These are phyloP conservation scores for Chytriomyces sp. DNA, from an alignment of 192 early-diverging fungal species.

Conservation along the genomic window DNA sequence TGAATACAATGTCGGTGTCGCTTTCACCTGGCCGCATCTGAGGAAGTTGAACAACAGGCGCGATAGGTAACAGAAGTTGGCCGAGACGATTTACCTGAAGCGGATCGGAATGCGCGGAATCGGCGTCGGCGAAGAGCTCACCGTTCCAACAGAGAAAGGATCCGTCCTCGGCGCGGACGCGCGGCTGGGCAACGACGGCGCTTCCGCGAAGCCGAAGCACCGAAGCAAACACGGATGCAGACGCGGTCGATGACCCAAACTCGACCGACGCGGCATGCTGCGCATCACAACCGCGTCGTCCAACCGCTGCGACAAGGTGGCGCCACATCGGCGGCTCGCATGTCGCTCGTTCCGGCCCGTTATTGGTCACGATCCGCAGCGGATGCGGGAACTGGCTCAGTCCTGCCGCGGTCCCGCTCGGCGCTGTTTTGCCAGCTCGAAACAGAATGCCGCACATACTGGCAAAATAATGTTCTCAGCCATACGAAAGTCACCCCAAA, in stretches of 20 bases:
- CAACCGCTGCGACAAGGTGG: background rate
- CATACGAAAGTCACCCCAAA: too few species aligned
- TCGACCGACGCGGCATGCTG: background rate
- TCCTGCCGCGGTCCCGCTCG: too few species aligned
- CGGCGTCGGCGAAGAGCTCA: constrained; percentile 81
- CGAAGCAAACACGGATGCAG: constrained; percentile 14
- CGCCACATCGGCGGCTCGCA: too few species aligned
- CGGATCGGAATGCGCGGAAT: too few species aligned
- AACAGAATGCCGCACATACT: constrained; percentile 40
- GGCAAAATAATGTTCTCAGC: too few species aligned
- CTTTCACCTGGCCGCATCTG: constrained; percentile 46
- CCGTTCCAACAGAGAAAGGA: constrained; percentile 68
- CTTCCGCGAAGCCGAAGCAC: constrained; percentile 42
- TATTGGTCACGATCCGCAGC: background rate
- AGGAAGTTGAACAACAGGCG: too few species aligned
- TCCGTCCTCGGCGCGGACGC: constrained; percentile 11
- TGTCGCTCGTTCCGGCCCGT: constrained; percentile 12
- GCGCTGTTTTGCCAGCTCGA: too few species aligned
- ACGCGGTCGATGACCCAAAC: background rate
- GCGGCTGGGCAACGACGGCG: constrained; percentile 35
- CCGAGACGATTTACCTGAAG: too few species aligned
- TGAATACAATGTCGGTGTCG: constrained; percentile 60
- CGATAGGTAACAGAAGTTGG: too few species aligned
- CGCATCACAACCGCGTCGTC: background rate
- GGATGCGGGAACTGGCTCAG: too few species aligned